phyloP scores from a whole-genome alignment of 2,329 filamentous ascomycete genomes.

The Venturia pyrina region DNA sequence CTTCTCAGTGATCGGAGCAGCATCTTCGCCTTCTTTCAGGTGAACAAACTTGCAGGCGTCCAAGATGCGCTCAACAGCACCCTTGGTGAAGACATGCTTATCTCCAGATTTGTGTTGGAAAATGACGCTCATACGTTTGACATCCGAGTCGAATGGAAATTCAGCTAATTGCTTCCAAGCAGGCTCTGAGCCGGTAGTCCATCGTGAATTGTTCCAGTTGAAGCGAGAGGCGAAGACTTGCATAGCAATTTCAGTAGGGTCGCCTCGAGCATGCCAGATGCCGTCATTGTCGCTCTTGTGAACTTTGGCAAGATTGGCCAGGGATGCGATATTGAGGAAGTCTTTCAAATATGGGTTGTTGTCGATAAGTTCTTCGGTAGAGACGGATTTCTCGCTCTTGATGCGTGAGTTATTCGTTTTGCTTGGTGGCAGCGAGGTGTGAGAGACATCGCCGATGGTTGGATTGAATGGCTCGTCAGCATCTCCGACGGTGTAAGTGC shows the following conservation, averaged over 20 bases:
- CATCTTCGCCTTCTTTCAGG: conserved; percentile 31
- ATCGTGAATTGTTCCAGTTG: conserved; percentile 47
- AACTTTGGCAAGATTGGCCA: conserved; percentile 56
- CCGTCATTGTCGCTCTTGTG: conserved; percentile 43
- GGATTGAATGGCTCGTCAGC: conserved; percentile 49
- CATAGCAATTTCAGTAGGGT: conserved; percentile 64
- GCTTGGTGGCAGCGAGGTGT: conserved; percentile 14
- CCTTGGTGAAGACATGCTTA: conserved; percentile 49
- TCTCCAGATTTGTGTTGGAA: conserved; percentile 39
- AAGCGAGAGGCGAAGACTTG: conserved; percentile 65
- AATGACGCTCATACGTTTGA: conserved; percentile 70
- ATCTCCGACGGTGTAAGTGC: conserved; percentile 48
- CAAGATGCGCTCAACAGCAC: conserved; percentile 60
- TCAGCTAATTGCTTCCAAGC: conserved; percentile 43
- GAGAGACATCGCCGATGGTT: conserved; percentile 30
- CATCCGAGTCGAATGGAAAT: conserved; percentile 63
- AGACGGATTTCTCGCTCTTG: not conserved
- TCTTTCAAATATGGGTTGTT: conserved; percentile 41
- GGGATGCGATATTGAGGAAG: conserved; percentile 52
- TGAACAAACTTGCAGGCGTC: conserved; percentile 48
- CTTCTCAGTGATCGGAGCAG: conserved; percentile 38
- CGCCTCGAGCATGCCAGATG: conserved; percentile 54
- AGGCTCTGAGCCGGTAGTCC: conserved; percentile 29
- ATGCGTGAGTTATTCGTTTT: conserved; percentile 18
- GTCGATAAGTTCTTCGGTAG: conserved; percentile 25